These are phyloP conservation scores for Corchorus olitorius DNA, from an alignment of 345 rosid species.

Conservation along the genomic window DNA sequence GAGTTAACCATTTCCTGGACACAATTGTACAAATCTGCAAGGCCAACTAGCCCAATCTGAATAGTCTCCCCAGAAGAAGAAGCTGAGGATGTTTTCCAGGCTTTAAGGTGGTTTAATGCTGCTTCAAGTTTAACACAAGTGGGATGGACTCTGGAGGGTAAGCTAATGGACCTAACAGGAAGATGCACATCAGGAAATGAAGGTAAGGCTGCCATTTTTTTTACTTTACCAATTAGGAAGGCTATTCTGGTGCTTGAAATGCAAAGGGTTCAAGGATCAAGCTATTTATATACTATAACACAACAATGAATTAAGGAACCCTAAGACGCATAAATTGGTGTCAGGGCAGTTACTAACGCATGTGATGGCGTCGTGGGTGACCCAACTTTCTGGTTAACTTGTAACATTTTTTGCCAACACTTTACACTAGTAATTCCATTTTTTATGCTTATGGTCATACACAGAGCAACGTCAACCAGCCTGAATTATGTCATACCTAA, in stretches of 20 bases:
- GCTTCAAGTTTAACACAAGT: conserved; percentile 46
- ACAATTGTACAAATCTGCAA: conserved; percentile 46
- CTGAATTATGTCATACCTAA: not conserved
- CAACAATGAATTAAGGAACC: not conserved
- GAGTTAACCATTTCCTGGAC: conserved; percentile 38
- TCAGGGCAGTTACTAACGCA: conserved; percentile 14
- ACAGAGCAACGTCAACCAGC: conserved; percentile 14
- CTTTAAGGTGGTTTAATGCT: conserved; percentile 44
- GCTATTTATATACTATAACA: conserved; percentile 2
- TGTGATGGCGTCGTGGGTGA: conserved; percentile 27
- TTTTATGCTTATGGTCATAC: conserved; percentile 18
- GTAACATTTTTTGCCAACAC: conserved; percentile 25
- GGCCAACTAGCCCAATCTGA: conserved; percentile 37
- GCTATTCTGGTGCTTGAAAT: conserved; percentile 5
- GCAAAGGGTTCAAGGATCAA: not conserved
- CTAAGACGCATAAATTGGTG: not conserved
- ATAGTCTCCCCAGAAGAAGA: conserved; percentile 26
- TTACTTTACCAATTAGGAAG: not conserved
- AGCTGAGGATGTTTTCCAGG: conserved; percentile 31
- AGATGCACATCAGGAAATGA: conserved; percentile 18
- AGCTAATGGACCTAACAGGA: conserved; percentile 52
- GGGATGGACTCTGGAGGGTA: conserved; percentile 58
- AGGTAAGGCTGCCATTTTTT: conserved; percentile 24
- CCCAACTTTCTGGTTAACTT: conserved; percentile 6
- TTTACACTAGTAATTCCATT: not conserved